Conservation (phyloP, 306 rosid species). For the Lathyrus sativus region DNA sequence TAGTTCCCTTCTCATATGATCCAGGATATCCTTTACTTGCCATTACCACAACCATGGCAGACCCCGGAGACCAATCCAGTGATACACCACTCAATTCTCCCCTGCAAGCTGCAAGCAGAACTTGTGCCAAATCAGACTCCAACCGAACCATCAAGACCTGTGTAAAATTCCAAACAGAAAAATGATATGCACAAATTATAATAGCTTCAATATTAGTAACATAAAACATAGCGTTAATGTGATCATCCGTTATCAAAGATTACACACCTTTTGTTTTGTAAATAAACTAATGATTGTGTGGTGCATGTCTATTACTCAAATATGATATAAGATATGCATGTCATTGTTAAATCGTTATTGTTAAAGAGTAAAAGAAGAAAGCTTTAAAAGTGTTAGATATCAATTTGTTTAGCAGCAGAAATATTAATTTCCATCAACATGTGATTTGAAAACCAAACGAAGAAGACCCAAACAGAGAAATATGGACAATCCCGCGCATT, state of each 20-base stretch:
- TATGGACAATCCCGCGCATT: neutral
- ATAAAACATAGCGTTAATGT: slow-evolving; percentile 10
- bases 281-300: slow-evolving; percentile 10
- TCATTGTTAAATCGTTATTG: too few relatives aligned
- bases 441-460: slow-evolving; percentile 17
- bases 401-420: neutral
- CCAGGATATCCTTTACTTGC: slow-evolving; percentile 95
- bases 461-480: slow-evolving; percentile 5
- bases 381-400: slow-evolving; percentile 13
- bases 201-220: slow-evolving; percentile 25
- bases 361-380: neutral
- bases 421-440: neutral
- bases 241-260: slow-evolving; percentile 5
- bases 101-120: slow-evolving; percentile 90
- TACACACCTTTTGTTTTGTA: neutral
- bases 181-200: neutral
- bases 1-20: slow-evolving; percentile 82
- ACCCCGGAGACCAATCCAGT: slow-evolving; percentile 83
- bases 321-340: slow-evolving; percentile 3
- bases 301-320: neutral
- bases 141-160: slow-evolving; percentile 93
- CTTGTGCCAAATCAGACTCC: slow-evolving; percentile 87
- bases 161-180: slow-evolving; percentile 31
- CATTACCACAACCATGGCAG: slow-evolving; percentile 98
- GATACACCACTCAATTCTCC: slow-evolving; percentile 80